Base-by-base conservation (phyloP, 768 basidiomycete genomes). In the Leccinum uliginosum region DNA sequence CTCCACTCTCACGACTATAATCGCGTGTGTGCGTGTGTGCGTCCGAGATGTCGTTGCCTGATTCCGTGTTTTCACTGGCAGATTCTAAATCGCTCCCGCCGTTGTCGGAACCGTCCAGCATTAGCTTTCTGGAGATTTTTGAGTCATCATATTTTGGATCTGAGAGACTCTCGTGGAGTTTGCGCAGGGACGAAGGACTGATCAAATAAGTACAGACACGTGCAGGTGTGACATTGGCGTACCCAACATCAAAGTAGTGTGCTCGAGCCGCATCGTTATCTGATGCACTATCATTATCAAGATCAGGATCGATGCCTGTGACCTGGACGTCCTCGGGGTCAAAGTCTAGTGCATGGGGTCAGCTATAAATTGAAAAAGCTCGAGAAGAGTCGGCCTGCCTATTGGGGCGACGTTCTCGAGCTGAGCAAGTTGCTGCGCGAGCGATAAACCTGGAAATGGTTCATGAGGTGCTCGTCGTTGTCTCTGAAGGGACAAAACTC, bases 161-260 rank as follows among this genome's bases (percentile, higher is more conserved):
- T 27, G 81, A 74, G 53, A 91, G 71, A 58, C 80, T 83, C 29
- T 86, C 83, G 15, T 86, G 81, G 34, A 79, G 65, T 65, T 80
- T 87, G 29, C 90, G 80, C 51, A 96, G 67, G 30, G 79, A 72
- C 57, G 91, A 93, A 10, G 83, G 84, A 3, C 90, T 93, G 59
- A 58, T 55, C 24, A 21, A 14, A 34, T 54, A 34, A 55, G 57
- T 61, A 40, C 49, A 47, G 38, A 24, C 49, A 53, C 30, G 57
- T 53, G 30, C 34, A 47, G 23, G 40, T 29, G 26, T 9, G 26
- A 74, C 82, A 53, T 55, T 32, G 45, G 60, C 65, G 58, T 69
- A 93, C 90, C 90, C 91, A 38, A 95, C 90, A 63, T 89, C 84
- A 44, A 92, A 66, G 70, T 96, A 97, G 72, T 96, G 93, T 62